These are phyloP conservation scores for Lipomyces sp. DNA, from an alignment of 805 yeast genomes.

Conservation along the genomic window DNA sequence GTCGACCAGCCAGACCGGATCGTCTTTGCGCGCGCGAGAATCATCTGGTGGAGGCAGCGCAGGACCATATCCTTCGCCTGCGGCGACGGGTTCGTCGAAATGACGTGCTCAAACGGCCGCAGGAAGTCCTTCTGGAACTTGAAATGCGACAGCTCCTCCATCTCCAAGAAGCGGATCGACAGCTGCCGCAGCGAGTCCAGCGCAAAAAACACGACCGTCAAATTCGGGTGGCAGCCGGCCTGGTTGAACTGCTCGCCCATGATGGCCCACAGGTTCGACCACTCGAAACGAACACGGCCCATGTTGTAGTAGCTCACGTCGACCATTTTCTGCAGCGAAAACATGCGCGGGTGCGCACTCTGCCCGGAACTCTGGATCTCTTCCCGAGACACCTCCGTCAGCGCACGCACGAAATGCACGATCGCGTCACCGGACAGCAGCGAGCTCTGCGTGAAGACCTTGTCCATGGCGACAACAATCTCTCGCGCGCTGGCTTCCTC, in stretches of 20 bases:
- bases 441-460: conserved; percentile 78
- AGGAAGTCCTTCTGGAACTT: conserved; percentile 92
- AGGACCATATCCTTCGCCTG: conserved; percentile 84
- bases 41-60: conserved; percentile 84
- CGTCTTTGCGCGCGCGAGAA: conserved; percentile 64
- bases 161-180: conserved; percentile 84
- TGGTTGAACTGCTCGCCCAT: conserved; percentile 86
- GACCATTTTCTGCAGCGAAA: conserved; percentile 89
- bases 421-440: conserved; percentile 79
- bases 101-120: conserved; percentile 80
- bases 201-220: conserved; percentile 80
- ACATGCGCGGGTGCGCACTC: conserved; percentile 80
- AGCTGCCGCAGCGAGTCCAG: conserved; percentile 90
- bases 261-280: conserved; percentile 93
- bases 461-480: conserved; percentile 59
- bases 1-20: conserved; percentile 95
- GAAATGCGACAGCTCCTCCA: conserved; percentile 93
- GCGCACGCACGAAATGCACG: conserved; percentile 78
- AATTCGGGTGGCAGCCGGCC: conserved; percentile 77
- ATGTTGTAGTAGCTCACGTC: conserved; percentile 97
- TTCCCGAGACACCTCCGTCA: conserved; percentile 81
- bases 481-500: conserved; percentile 38
- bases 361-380: conserved; percentile 87
- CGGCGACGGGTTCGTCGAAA: conserved; percentile 60
- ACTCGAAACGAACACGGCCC: conserved; percentile 92